These are phyloP conservation scores for Echeveria elegans DNA, from an alignment of 164 flowering plant species.

Conservation along the genomic window DNA sequence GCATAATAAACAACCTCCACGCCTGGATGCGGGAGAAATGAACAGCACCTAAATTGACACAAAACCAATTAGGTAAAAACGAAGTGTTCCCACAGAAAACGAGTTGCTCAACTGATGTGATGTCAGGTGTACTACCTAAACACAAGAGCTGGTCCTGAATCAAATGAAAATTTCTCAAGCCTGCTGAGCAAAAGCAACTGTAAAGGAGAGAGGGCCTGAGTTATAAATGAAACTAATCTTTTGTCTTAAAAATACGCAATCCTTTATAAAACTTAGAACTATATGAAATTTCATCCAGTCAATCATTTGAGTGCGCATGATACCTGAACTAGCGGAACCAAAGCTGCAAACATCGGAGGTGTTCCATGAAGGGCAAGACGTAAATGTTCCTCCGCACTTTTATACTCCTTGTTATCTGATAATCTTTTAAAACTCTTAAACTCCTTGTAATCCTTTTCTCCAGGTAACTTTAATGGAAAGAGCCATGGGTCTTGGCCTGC, in stretches of 20 bases:
- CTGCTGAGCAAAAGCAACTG: slow-evolving; percentile 45
- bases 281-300: no score
- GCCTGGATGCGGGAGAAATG: no score
- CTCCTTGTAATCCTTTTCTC: slow-evolving; percentile 24
- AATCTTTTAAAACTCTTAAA: background rate
- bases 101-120: no score
- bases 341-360: slow-evolving; percentile 37
- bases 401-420: slow-evolving; percentile 29
- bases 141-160: slow-evolving; percentile 29
- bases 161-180: slow-evolving; percentile 37
- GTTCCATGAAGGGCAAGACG: slow-evolving; percentile 16
- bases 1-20: no score
- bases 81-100: no score
- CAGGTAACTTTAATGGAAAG: slow-evolving; percentile 22
- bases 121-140: slow-evolving; percentile 11
- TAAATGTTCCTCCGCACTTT: slow-evolving; percentile 50
- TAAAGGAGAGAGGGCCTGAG: background rate
- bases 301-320: background rate
- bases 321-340: slow-evolving; percentile 60
- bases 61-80: no score
- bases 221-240: background rate
- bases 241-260: background rate
- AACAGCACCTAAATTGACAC: no score
- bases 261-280: background rate
- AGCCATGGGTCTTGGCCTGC: no score